Base-by-base conservation (phyloP, 371 early-diverging fungal genomes). In the Syncephalastrum sp. region DNA sequence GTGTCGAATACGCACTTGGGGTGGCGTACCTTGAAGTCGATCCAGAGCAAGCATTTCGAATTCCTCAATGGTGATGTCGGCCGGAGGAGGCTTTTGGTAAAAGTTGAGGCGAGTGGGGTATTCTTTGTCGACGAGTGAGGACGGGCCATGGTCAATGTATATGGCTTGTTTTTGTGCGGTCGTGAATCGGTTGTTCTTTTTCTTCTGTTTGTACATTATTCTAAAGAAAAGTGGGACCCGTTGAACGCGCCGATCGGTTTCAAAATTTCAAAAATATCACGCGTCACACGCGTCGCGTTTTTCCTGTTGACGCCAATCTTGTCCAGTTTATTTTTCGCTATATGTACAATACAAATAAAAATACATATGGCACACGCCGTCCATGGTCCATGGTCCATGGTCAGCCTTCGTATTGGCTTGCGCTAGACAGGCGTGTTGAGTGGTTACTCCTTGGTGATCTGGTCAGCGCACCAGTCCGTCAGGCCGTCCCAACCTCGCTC, bases 41-140 rank as follows among this genome's bases (percentile, higher is more conserved):
- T 96, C 95, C 19, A 98, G 84, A 1, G 96, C 96, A 75, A 80
- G 93, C 16, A 69, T 63, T 72, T 98, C 97, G 70, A 98, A 95
- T 64, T 97, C 93, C 52, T 88, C 90, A 58, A 96, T 85, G 53
- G 87, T 91, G 63, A 97, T 84, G 59, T 94, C 90, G 29, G 79
- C 79, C 50, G 78, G 74, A 17, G 91, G 90, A 13, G 95, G 90
- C 4, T 80, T 72, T 10, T 61, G 47, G 76, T 96, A 98, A 61
- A 92, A 85, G 67, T 91, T 89, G 54, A 97, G 87, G 14, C 90
- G 80, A 56, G 70, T 65, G 10, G 94, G 92, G 70, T 91, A 94
- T 49, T 68, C 66, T 16, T 54, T 42, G 42, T 62, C 55, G 14
- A 70, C 38, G 4, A 46, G 44, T 2, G 38, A 25, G 5, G 13